Conservation (phyloP, 495 filamentous ascomycete genomes). For the Sporormia fimetaria region DNA sequence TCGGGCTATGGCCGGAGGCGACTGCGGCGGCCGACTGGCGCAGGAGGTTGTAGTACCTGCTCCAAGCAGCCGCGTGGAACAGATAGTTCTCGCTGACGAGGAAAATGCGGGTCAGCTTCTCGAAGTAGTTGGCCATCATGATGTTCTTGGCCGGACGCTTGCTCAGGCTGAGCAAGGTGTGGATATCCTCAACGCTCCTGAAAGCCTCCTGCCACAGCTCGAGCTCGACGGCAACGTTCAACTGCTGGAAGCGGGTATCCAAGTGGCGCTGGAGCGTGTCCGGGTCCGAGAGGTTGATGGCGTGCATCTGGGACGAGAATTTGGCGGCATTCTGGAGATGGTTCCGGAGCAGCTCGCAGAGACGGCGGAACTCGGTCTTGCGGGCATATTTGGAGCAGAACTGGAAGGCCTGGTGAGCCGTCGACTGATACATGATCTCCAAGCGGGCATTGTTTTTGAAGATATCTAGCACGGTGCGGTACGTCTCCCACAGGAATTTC, state of each 20-base stretch:
- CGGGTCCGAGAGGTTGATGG: slow-evolving; percentile 95
- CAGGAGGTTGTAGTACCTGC: slow-evolving; percentile 90
- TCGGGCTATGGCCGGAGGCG: slow-evolving; percentile 66
- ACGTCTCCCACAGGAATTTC: slow-evolving; percentile 99
- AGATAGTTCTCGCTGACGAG: slow-evolving; percentile 98
- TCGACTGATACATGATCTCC: slow-evolving; percentile 96
- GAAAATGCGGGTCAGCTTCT: slow-evolving; percentile 96
- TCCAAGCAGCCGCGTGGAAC: slow-evolving; percentile 96
- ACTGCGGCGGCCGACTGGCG: slow-evolving; percentile 79
- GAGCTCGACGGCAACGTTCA: slow-evolving; percentile 95
- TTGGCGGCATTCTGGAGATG: slow-evolving; percentile 99
- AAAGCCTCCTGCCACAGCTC: slow-evolving; percentile 99
- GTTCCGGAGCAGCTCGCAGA: slow-evolving; percentile 95
- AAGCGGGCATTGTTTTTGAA: slow-evolving; percentile 96
- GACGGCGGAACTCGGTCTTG: slow-evolving; percentile 97
- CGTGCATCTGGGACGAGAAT: slow-evolving; percentile 97
- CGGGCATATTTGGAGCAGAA: slow-evolving; percentile 97
- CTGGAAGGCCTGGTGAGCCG: slow-evolving; percentile 93
- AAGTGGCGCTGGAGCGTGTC: slow-evolving; percentile 95
- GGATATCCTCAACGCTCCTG: slow-evolving; percentile 96
- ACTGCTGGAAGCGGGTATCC: slow-evolving; percentile 94
- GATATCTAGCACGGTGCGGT: slow-evolving; percentile 95
- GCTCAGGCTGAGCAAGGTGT: slow-evolving; percentile 95
- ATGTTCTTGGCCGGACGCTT: slow-evolving; percentile 98
- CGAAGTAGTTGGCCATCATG: slow-evolving; percentile 99